phyloP scores from a whole-genome alignment of 768 basidiomycete genomes.

The Lactifluus rugatus region DNA sequence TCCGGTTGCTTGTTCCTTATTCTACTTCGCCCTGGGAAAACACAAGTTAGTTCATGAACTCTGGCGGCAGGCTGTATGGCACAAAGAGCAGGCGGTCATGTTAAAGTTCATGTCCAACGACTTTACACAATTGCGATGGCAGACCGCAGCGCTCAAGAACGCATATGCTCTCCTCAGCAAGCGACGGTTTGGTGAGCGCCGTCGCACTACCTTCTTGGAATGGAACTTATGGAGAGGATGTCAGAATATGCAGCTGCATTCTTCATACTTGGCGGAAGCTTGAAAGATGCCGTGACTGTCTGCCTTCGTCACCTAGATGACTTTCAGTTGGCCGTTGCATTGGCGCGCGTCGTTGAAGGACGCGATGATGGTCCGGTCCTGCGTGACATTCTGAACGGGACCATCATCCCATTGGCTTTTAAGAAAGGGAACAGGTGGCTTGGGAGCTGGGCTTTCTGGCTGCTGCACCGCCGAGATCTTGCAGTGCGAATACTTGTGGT shows the following conservation, averaged over 20 bases:
- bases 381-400: conserved; percentile 55
- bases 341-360: conserved; percentile 79
- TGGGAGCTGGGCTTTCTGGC: conserved; percentile 95
- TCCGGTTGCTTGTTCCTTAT: conserved; percentile 80
- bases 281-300: conserved; percentile 88
- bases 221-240: neutral
- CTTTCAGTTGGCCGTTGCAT: conserved; percentile 80
- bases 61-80: conserved; percentile 93
- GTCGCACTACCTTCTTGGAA: neutral
- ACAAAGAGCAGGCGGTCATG: conserved; percentile 82
- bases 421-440: conserved; percentile 85
- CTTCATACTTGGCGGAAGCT: conserved; percentile 81
- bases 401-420: conserved; percentile 79
- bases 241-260: conserved; percentile 98
- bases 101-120: conserved; percentile 89
- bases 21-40: conserved; percentile 93
- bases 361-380: conserved; percentile 75
- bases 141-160: conserved; percentile 90
- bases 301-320: conserved; percentile 82
- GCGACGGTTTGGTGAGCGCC: conserved; percentile 75
- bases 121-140: conserved; percentile 77
- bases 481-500: conserved; percentile 88
- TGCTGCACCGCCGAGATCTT: conserved; percentile 76
- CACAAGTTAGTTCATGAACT: conserved; percentile 86
- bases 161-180: conserved; percentile 88